Evolutionary conservation across 345 rosid species (phyloP).

Genomic region (Eucalyptus virginea): DNA sequence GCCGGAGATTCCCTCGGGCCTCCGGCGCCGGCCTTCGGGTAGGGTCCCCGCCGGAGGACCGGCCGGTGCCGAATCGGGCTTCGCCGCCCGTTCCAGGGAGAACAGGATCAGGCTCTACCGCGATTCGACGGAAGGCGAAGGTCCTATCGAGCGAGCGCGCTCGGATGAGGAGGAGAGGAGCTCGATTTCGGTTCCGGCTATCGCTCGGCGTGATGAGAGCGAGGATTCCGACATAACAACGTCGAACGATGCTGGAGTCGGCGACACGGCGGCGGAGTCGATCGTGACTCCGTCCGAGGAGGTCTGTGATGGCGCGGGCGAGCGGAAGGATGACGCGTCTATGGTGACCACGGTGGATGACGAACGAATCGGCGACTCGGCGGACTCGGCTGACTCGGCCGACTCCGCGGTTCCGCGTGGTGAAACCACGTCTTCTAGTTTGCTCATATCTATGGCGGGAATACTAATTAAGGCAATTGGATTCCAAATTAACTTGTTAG

Average conservation of each 20-base stretch:
- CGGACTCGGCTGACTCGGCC: neutral
- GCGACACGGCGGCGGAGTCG: neutral
- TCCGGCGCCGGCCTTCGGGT: slow-evolving; percentile 12
- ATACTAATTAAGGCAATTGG: slow-evolving; percentile 55
- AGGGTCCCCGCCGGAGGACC: neutral
- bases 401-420: neutral
- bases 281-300: neutral
- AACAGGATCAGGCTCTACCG: neutral
- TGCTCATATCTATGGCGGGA: slow-evolving; percentile 24
- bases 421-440: slow-evolving; percentile 2
- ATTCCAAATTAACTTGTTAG: slow-evolving; percentile 43
- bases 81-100: neutral
- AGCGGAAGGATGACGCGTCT: slow-evolving; percentile 5
- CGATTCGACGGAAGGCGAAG: slow-evolving; percentile 13
- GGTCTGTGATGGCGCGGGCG: neutral
- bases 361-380: neutral
- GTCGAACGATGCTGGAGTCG: neutral
- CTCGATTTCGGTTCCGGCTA: neutral
- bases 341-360: neutral
- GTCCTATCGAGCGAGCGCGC: neutral
- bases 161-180: slow-evolving; percentile 1
- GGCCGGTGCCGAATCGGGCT: neutral
- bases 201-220: neutral
- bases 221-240: neutral
- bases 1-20: neutral